Evolutionary conservation across 139 green algal species (phyloP).

Genomic region (Desmodesmus armatus): DNA sequence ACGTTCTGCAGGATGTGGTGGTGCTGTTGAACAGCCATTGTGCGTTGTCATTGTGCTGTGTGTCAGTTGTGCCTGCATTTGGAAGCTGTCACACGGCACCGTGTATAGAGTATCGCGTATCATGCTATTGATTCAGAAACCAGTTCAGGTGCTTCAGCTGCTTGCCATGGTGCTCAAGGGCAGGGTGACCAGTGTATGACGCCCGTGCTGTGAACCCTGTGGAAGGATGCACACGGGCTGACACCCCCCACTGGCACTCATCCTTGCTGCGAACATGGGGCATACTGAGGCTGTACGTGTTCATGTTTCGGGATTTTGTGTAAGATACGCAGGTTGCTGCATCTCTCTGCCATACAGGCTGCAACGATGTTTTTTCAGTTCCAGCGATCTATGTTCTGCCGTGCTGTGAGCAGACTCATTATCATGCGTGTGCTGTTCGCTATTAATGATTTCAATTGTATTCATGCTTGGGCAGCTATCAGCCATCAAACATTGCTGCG

Average conservation of each 20-base stretch:
- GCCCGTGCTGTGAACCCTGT: not conserved
- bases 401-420: too few relatives aligned
- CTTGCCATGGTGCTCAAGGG: not conserved
- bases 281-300: not conserved
- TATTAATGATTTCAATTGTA: too few relatives aligned
- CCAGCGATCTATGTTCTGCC: too few relatives aligned
- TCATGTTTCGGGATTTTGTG: not conserved
- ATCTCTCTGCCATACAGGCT: not conserved
- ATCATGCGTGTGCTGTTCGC: too few relatives aligned
- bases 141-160: too few relatives aligned
- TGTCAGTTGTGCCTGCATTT: not conserved
- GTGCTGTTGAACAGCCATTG: not conserved
- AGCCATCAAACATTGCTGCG: too few relatives aligned
- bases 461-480: too few relatives aligned
- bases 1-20: not conserved
- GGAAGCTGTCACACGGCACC: too few relatives aligned
- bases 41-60: not conserved
- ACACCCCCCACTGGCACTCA: not conserved
- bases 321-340: not conserved
- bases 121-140: too few relatives aligned
- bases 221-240: not conserved
- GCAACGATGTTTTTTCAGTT: too few relatives aligned
- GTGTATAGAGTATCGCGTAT: too few relatives aligned
- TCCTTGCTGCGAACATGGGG: not conserved
- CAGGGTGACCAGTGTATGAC: not conserved